phyloP scores from a whole-genome alignment of 495 filamentous ascomycete genomes.

The Penicillium bialowiezense region DNA sequence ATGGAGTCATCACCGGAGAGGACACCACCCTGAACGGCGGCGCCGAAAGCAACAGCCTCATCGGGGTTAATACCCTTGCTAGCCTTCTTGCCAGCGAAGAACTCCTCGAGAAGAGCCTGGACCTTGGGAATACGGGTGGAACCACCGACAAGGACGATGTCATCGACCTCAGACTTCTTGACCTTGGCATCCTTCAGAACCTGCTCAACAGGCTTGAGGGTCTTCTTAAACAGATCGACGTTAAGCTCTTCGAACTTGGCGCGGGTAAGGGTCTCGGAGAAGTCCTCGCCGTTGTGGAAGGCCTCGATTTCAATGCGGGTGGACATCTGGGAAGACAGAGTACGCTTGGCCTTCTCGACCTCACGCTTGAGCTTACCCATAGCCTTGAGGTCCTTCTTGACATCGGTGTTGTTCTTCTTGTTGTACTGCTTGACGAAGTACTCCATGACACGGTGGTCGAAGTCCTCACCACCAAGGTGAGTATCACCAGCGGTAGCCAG shows the following conservation, averaged over 20 bases:
- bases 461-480: slow-evolving; percentile 99
- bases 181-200: slow-evolving; percentile 90
- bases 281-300: slow-evolving; percentile 95
- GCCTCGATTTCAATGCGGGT: slow-evolving; percentile 97
- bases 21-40: slow-evolving; percentile 95
- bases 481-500: slow-evolving; percentile 98
- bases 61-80: slow-evolving; percentile 99
- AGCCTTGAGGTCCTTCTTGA: slow-evolving; percentile 93
- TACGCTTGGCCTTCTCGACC: slow-evolving; percentile 99
- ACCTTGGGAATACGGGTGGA: slow-evolving; percentile 98
- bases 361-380: slow-evolving; percentile 99
- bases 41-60: slow-evolving; percentile 96
- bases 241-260: slow-evolving; percentile 99
- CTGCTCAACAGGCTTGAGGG: slow-evolving; percentile 98
- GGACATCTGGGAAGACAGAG: slow-evolving; percentile 96
- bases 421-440: slow-evolving; percentile 98
- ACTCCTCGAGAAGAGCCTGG: slow-evolving; percentile 90
- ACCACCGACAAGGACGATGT: slow-evolving; percentile 89
- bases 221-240: slow-evolving; percentile 98
- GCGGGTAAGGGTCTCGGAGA: slow-evolving; percentile 96
- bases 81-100: slow-evolving; percentile 89
- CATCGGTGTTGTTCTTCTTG: slow-evolving; percentile 93
- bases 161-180: slow-evolving; percentile 80
- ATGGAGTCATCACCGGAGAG: slow-evolving; percentile 83
- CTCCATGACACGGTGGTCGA: slow-evolving; percentile 97